These are phyloP conservation scores for Dictyostelium gargantuum DNA, from an alignment of 208 protist genomes.

Conservation along the genomic window DNA sequence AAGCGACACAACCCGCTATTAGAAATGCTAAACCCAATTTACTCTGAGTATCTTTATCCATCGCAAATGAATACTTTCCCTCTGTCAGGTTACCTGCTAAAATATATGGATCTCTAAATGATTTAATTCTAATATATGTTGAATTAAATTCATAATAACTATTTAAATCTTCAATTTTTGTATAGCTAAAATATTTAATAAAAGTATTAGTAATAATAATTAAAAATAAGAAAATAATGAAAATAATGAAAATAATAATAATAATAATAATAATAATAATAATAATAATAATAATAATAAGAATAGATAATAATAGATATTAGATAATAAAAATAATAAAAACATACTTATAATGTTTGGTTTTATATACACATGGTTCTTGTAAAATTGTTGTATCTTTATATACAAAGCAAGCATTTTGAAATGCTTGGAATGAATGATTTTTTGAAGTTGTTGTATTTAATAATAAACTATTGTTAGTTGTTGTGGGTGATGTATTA, in stretches of 20 bases:
- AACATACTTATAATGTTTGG: background rate
- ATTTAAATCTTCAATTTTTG: background rate
- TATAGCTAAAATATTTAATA: background rate
- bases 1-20: background rate
- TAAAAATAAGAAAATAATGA: too few relatives aligned
- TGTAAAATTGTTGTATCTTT: background rate
- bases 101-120: slow-evolving; percentile 13
- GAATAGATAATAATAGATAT: too few relatives aligned
- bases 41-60: background rate
- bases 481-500: too few relatives aligned
- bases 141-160: background rate
- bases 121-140: slow-evolving; percentile 17
- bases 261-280: too few relatives aligned
- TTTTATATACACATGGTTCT: slow-evolving; percentile 38
- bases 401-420: slow-evolving; percentile 11
- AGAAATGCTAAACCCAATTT: slow-evolving; percentile 15
- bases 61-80: slow-evolving; percentile 7
- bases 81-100: background rate
- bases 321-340: too few relatives aligned
- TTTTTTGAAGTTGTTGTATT: background rate
- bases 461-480: background rate
- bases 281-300: too few relatives aligned
- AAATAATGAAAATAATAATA: too few relatives aligned
- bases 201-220: background rate
- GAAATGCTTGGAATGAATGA: background rate